Percentiles rank a stretch among this genome's conserved stretches.
These are phyloP conservation scores for Bruguiera hainesii DNA, from an alignment of 441 rosid species.

Conservation along the genomic window DNA sequence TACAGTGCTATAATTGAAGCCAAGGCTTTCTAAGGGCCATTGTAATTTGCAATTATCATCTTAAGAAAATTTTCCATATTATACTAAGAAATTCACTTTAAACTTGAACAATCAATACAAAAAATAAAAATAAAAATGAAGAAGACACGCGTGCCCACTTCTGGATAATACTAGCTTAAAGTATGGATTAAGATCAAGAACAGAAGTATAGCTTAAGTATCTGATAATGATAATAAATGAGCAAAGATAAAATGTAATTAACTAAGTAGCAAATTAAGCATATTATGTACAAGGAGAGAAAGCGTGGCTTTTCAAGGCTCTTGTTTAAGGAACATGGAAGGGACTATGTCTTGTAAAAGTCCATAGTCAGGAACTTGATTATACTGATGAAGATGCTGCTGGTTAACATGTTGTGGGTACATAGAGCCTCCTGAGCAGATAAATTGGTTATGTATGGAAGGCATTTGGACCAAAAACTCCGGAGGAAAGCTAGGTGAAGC, in stretches of 20 bases:
- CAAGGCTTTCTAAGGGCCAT: conserved; percentile 17
- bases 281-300: conserved; percentile 6
- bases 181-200: conserved; percentile 11
- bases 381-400: conserved; percentile 31
- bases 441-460: conserved; percentile 28
- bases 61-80: conserved; percentile 12
- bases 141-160: background rate
- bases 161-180: background rate
- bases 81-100: conserved; percentile 5
- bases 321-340: conserved; percentile 58
- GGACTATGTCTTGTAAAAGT: conserved; percentile 77
- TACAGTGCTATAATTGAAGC: conserved; percentile 16
- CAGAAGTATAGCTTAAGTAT: background rate
- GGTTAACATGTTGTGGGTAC: conserved; percentile 27
- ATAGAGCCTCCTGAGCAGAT: conserved; percentile 20
- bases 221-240: background rate
- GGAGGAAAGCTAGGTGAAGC: conserved; percentile 24
- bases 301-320: conserved; percentile 39
- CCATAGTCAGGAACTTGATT: conserved; percentile 58
- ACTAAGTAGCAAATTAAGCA: background rate
- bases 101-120: background rate
- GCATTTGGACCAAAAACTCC: conserved; percentile 37
- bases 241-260: conserved; percentile 5
- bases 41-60: background rate
- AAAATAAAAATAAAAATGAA: too few relatives aligned